Conservation (phyloP, 768 basidiomycete genomes). For the Auriscalpium microsporum region DNA sequence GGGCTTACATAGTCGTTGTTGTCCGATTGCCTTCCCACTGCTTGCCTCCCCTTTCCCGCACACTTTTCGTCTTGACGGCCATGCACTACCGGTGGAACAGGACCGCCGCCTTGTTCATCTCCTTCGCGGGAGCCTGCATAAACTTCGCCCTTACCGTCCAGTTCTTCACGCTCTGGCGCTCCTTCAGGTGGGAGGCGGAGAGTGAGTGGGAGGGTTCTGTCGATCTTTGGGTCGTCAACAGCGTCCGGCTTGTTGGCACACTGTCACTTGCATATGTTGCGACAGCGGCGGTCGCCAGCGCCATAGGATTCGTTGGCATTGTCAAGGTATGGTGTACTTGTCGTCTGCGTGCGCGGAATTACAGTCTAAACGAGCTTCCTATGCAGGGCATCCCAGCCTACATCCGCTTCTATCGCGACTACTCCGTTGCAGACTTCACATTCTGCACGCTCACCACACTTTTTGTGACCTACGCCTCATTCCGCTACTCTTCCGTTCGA, state of each 20-base stretch:
- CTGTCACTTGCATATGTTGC: slow-evolving; percentile 61
- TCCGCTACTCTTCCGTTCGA: slow-evolving; percentile 43
- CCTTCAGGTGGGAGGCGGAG: slow-evolving; percentile 38
- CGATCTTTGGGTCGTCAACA: slow-evolving; percentile 33
- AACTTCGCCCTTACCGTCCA: slow-evolving; percentile 34
- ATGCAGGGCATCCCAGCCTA: slow-evolving; percentile 50
- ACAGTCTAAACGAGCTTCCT: neutral
- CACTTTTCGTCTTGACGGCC: neutral
- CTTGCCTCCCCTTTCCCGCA: neutral
- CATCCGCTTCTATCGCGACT: slow-evolving; percentile 77
- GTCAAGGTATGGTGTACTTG: slow-evolving; percentile 40
- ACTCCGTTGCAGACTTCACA: slow-evolving; percentile 69
- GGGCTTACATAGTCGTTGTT: neutral
- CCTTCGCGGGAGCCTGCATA: slow-evolving; percentile 31
- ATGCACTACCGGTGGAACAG: slow-evolving; percentile 19
- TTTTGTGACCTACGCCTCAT: slow-evolving; percentile 50
- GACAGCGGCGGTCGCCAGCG: slow-evolving; percentile 53
- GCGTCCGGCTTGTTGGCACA: slow-evolving; percentile 45
- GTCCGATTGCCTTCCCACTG: neutral
- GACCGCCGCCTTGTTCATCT: slow-evolving; percentile 28
- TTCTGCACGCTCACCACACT: slow-evolving; percentile 55
- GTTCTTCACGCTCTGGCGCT: slow-evolving; percentile 35
- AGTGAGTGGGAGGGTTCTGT: slow-evolving; percentile 41
- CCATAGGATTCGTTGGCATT: slow-evolving; percentile 61
- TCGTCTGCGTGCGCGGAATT: neutral